Conservation (phyloP, 371 early-diverging fungal genomes). For the Mortierella sp. region DNA sequence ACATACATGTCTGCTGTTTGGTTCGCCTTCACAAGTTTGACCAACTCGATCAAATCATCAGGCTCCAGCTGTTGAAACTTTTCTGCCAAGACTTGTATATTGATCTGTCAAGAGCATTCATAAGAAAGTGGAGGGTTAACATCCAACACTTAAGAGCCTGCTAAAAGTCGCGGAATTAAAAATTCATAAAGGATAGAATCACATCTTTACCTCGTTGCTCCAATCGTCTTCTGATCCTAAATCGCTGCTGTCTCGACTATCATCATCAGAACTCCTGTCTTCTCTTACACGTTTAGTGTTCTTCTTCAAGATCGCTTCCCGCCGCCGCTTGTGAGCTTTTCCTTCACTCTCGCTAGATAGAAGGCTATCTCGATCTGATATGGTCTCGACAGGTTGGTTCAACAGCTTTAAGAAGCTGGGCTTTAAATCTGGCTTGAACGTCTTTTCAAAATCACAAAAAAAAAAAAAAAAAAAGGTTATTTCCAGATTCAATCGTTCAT, state of each 20-base stretch:
- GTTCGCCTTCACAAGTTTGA: slow-evolving; percentile 54
- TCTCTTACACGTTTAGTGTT: slow-evolving; percentile 40
- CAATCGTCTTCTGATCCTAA: slow-evolving; percentile 45
- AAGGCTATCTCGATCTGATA: slow-evolving; percentile 36
- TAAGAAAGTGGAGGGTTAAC: background rate
- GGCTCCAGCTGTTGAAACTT: slow-evolving; percentile 53
- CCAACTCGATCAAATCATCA: slow-evolving; percentile 52
- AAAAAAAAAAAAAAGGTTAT: too few relatives aligned
- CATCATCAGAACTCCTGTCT: slow-evolving; percentile 49
- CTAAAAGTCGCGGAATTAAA: too few relatives aligned
- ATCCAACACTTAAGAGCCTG: too few relatives aligned
- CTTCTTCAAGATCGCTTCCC: slow-evolving; percentile 36
- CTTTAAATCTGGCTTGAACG: slow-evolving; percentile 42
- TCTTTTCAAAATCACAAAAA: background rate
- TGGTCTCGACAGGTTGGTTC: slow-evolving; percentile 6
- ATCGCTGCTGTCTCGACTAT: slow-evolving; percentile 42
- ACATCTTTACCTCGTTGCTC: slow-evolving; percentile 26
- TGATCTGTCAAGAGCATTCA: slow-evolving; percentile 17
- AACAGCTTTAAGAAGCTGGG: slow-evolving; percentile 42
- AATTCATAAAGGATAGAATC: too few relatives aligned
- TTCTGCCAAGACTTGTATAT: slow-evolving; percentile 49
- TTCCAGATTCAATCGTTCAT: too few relatives aligned
- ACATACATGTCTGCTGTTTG: slow-evolving; percentile 57
- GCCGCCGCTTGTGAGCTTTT: slow-evolving; percentile 37
- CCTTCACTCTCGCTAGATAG: slow-evolving; percentile 29